A percentile compares a stretch with the other conserved stretches of the same genome.
phyloP scores from a whole-genome alignment of 805 yeast genomes.

The Sugiyamaella valdiviana region DNA sequence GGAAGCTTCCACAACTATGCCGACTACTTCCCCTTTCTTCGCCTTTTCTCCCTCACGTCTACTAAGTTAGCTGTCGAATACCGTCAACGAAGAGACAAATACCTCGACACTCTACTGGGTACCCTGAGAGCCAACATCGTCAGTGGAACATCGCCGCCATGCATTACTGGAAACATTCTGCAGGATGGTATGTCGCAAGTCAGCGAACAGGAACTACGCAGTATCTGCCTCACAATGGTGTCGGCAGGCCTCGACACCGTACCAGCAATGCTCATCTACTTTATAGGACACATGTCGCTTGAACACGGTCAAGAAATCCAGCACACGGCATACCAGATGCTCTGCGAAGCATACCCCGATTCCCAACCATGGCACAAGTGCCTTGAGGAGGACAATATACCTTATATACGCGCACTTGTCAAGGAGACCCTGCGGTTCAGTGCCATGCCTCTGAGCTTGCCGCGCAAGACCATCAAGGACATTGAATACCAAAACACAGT shows the following conservation, averaged over 20 bases:
- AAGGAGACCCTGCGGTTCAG: slow-evolving; percentile 60
- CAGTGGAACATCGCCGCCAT: slow-evolving; percentile 25
- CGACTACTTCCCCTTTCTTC: slow-evolving; percentile 35
- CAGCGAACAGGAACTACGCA: slow-evolving; percentile 46
- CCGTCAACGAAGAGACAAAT: slow-evolving; percentile 30
- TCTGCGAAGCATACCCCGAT: slow-evolving; percentile 32
- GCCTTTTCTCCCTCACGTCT: slow-evolving; percentile 29
- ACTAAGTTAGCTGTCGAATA: slow-evolving; percentile 24
- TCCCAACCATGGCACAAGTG: slow-evolving; percentile 26
- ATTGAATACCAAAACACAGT: slow-evolving; percentile 36
- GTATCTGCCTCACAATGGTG: slow-evolving; percentile 67
- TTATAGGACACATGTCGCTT: slow-evolving; percentile 51
- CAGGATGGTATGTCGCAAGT: slow-evolving; percentile 20
- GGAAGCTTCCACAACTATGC: slow-evolving; percentile 36
- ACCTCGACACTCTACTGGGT: slow-evolving; percentile 29
- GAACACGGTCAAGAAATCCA: slow-evolving; percentile 39
- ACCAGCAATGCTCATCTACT: slow-evolving; percentile 54
- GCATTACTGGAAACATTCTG: slow-evolving; percentile 35
- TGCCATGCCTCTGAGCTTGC: slow-evolving; percentile 62
- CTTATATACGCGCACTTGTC: slow-evolving; percentile 50
- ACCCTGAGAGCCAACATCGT: slow-evolving; percentile 23
- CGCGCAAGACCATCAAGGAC: slow-evolving; percentile 51
- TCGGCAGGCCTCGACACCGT: slow-evolving; percentile 76
- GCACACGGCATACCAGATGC: slow-evolving; percentile 37
- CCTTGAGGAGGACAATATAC: slow-evolving; percentile 38